Evolutionary conservation across 768 basidiomycete genomes (phyloP).

Genomic region (Pisolithus microcarpus): DNA sequence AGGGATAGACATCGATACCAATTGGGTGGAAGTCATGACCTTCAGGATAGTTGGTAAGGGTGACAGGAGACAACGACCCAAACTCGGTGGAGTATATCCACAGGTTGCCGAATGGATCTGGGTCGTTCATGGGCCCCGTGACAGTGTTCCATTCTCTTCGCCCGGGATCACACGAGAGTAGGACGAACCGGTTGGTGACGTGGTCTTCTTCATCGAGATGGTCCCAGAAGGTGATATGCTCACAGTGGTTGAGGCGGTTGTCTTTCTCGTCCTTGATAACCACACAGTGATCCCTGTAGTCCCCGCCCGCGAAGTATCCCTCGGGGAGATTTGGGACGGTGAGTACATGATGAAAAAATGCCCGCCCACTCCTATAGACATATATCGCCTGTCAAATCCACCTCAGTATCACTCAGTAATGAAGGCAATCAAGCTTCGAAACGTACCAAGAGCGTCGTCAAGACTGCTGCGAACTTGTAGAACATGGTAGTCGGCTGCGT

Average conservation of each 20-base stretch:
- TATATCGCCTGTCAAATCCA: constrained; percentile 32
- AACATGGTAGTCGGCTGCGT: constrained; percentile 5
- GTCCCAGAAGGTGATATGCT: constrained; percentile 64
- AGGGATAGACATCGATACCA: constrained; percentile 54
- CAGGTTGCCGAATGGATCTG: constrained; percentile 48
- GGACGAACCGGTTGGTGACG: constrained; percentile 37
- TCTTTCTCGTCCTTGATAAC: constrained; percentile 30
- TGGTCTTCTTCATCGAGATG: constrained; percentile 33
- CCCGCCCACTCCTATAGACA: constrained; percentile 38
- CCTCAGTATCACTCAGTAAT: neutral
- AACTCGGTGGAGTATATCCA: constrained; percentile 43
- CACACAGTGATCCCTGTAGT: constrained; percentile 41
- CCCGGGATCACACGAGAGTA: constrained; percentile 36
- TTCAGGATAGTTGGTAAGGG: constrained; percentile 46
- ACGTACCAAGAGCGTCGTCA: constrained; percentile 10
- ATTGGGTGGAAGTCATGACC: constrained; percentile 66
- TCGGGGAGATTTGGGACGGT: constrained; percentile 37
- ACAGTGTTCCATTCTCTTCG: constrained; percentile 67
- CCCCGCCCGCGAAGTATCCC: constrained; percentile 46
- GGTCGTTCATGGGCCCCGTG: constrained; percentile 61
- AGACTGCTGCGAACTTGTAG: constrained; percentile 1
- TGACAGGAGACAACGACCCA: constrained; percentile 32
- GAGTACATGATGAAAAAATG: constrained; percentile 36
- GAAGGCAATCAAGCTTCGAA: neutral
- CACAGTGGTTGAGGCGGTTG: constrained; percentile 42